Conservation (phyloP, 2,329 filamentous ascomycete species). For the Pseudonectria foliicola region DNA sequence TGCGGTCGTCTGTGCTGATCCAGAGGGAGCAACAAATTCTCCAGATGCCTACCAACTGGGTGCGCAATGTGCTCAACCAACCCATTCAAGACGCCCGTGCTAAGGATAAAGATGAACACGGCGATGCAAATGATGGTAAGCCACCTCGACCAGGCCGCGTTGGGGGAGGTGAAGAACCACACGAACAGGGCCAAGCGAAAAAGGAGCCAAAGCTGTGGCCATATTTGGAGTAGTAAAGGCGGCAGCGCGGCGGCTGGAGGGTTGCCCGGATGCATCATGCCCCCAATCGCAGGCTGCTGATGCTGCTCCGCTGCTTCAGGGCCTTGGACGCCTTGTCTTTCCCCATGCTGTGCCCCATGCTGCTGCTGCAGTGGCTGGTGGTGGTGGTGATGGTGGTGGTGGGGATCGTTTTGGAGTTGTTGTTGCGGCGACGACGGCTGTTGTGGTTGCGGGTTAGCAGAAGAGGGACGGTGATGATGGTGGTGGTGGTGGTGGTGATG, state of each 20-base stretch:
- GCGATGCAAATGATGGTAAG: slow-evolving; percentile 48
- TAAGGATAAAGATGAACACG: slow-evolving; percentile 49
- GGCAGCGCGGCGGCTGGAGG: slow-evolving; percentile 28
- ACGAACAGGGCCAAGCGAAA: slow-evolving; percentile 52
- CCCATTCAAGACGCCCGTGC: slow-evolving; percentile 52
- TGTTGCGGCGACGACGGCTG: slow-evolving; percentile 1
- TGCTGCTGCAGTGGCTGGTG: slow-evolving; percentile 8
- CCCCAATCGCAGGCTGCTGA: slow-evolving; percentile 15
- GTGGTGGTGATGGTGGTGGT: slow-evolving; percentile 7
- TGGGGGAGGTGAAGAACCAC: slow-evolving; percentile 57
- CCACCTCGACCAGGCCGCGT: slow-evolving; percentile 53
- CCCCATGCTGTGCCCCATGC: slow-evolving; percentile 18
- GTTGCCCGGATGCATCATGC: slow-evolving; percentile 32
- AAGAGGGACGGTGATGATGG: slow-evolving; percentile 12
- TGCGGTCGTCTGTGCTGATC: slow-evolving; percentile 29
- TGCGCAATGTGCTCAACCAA: slow-evolving; percentile 48
- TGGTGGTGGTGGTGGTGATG: slow-evolving; percentile 21
- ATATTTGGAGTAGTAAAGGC: slow-evolving; percentile 32
- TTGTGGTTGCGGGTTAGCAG: slow-evolving; percentile 7
- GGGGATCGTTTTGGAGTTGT: slow-evolving; percentile 5
- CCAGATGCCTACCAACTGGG: slow-evolving; percentile 51
- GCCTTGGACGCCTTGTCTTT: slow-evolving; percentile 15
- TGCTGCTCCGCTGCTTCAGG: slow-evolving; percentile 14
- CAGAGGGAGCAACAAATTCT: slow-evolving; percentile 48
- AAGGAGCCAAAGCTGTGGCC: slow-evolving; percentile 57